phyloP scores from a whole-genome alignment of 768 basidiomycete species.

The Panellus pusillus region DNA sequence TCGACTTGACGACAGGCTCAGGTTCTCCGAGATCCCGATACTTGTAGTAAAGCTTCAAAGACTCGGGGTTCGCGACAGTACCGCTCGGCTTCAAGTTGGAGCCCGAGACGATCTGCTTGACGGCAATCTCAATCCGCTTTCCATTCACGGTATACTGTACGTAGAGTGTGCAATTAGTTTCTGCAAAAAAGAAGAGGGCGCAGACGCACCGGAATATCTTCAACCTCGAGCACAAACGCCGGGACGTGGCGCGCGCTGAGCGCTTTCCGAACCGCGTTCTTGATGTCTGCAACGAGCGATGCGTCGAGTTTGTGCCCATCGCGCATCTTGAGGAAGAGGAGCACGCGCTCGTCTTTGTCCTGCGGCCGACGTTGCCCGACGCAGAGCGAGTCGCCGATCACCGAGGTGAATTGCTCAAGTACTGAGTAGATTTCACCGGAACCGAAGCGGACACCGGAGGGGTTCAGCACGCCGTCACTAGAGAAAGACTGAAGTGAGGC shows the following conservation, averaged over 20 bases:
- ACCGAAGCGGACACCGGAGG: constrained; percentile 80
- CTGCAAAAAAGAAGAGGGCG: neutral
- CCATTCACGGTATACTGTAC: constrained; percentile 71
- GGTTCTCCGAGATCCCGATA: constrained; percentile 49
- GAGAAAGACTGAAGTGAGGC: neutral
- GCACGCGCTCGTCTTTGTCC: constrained; percentile 71
- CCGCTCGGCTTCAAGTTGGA: constrained; percentile 64
- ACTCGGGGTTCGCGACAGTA: constrained; percentile 73
- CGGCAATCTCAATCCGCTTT: constrained; percentile 79
- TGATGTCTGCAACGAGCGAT: constrained; percentile 48
- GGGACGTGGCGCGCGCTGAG: constrained; percentile 79
- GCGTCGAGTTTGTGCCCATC: constrained; percentile 44
- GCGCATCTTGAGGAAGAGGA: constrained; percentile 73
- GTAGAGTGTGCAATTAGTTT: neutral
- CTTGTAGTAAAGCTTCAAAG: constrained; percentile 63
- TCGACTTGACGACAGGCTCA: constrained; percentile 1
- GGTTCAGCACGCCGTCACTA: constrained; percentile 75
- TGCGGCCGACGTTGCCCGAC: constrained; percentile 65
- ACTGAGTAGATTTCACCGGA: constrained; percentile 81
- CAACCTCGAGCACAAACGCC: constrained; percentile 59
- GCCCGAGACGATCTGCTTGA: constrained; percentile 78
- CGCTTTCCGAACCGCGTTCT: constrained; percentile 52
- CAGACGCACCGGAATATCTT: constrained; percentile 65
- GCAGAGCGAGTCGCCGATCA: constrained; percentile 69
- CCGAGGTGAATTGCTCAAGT: constrained; percentile 53